Percentiles rank a stretch among this genome's conserved stretches.
Evolutionary conservation across 164 flowering plant genomes (phyloP).

Genomic region (Paratinospora sagittata): DNA sequence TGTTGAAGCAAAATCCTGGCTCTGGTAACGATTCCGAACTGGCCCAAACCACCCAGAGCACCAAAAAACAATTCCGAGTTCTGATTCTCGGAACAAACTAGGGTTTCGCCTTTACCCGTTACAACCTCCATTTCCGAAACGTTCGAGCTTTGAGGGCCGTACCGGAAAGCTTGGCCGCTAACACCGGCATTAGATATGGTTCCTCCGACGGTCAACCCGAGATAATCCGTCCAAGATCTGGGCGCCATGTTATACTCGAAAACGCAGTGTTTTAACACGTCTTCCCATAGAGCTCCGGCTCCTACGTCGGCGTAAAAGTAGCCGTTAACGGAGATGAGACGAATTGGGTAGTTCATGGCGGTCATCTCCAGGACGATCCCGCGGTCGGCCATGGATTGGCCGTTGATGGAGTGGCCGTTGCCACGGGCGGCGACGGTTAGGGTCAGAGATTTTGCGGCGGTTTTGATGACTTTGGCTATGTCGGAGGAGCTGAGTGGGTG

Average conservation of each 20-base stretch:
- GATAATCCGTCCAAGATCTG: slow-evolving; percentile 86
- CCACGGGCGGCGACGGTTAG: slow-evolving; percentile 89
- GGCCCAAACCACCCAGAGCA: slow-evolving; percentile 87
- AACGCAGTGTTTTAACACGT: slow-evolving; percentile 51
- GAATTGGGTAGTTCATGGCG: slow-evolving; percentile 18
- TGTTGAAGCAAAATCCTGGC: slow-evolving; percentile 56
- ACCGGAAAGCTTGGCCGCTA: slow-evolving; percentile 80
- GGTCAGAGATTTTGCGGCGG: slow-evolving; percentile 30
- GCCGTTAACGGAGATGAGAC: too few species aligned
- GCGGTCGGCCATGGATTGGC: slow-evolving; percentile 71
- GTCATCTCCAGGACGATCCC: slow-evolving; percentile 82
- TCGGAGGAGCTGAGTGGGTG: slow-evolving; percentile 44
- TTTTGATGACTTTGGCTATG: slow-evolving; percentile 36
- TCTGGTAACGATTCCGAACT: slow-evolving; percentile 80
- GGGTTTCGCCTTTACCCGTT: slow-evolving; percentile 64
- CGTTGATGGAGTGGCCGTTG: slow-evolving; percentile 89
- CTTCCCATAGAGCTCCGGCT: slow-evolving; percentile 86
- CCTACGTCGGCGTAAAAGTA: slow-evolving; percentile 43
- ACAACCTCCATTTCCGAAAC: slow-evolving; percentile 83
- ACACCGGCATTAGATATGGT: slow-evolving; percentile 87
- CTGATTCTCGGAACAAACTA: slow-evolving; percentile 39
- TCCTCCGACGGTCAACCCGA: slow-evolving; percentile 83
- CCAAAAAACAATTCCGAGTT: slow-evolving; percentile 57
- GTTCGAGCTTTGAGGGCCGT: slow-evolving; percentile 76
- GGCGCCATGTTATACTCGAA: slow-evolving; percentile 53